Evolutionary conservation across 345 rosid species (phyloP), one percentile per base, ranked within the genome.

Genomic region (Anastatica hierochuntica): DNA sequence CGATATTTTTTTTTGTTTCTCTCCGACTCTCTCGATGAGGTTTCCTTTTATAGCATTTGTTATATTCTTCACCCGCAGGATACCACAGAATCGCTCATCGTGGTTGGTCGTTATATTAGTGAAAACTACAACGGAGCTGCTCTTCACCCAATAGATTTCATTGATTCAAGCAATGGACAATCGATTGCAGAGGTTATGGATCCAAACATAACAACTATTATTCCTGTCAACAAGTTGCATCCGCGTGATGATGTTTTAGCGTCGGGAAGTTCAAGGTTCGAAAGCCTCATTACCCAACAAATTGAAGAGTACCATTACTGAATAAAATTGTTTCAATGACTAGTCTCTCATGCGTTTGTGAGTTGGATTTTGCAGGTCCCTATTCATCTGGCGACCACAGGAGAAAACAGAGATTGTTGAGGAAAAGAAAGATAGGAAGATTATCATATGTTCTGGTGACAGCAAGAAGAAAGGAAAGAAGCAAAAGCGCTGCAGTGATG

Each of bases 201-300:
- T 79, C 95, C 90, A 1, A 88, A 85, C 64, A 81, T 92, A 12
- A 83, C 95, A 23, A 92, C 98, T 14, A 92, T 92, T 14, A 88
- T 72, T 72, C 96, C 96, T 14, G 96, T 92, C 54, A 92, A 84
- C 74, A 92, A 88, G 81, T 72, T 85, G 14, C 96, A 92, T 67
- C 95, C 98, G 4, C 74, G 86, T 3, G 98, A 84, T 52, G 98
- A 88, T 77, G 78, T 88, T 58, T 69, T 92, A 81, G 98, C 95
- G 7, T 69, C 94, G 10, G 98, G 98, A 35, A 92, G 95, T 71
- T 88, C 96, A 47, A 92, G 98, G 98, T 90, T 67, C 0, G 48
- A 35, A 21, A 10, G 26, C 53, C 56, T 47, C 14, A 36, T 24
- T 13, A n/a, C 2, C 13, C n/a, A 57, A 1, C 0, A 14, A n/a